Conservation (phyloP, 345 rosid species). For the Ceriops zippeliana region DNA sequence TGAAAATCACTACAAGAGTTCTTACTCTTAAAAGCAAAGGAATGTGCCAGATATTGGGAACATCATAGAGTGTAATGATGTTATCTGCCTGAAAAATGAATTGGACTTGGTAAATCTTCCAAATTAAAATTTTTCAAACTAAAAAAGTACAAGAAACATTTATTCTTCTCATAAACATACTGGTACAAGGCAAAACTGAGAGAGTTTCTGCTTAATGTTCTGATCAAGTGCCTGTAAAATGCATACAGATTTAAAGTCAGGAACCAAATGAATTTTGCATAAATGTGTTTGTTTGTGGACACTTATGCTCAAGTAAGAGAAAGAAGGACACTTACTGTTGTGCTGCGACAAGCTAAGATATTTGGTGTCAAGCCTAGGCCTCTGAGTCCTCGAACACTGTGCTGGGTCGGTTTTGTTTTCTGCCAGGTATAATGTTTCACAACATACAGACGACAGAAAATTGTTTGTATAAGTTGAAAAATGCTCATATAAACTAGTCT, state of each 20-base stretch:
- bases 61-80: conserved; percentile 79
- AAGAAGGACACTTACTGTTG: conserved; percentile 42
- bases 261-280: background rate
- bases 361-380: conserved; percentile 86
- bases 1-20: background rate
- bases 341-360: conserved; percentile 93
- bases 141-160: background rate
- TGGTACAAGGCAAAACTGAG: conserved; percentile 87
- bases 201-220: conserved; percentile 73
- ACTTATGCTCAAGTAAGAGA: background rate
- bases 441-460: background rate
- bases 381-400: conserved; percentile 83
- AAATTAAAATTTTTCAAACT: background rate
- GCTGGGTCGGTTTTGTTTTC: conserved; percentile 99
- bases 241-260: conserved; percentile 7
- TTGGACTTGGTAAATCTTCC: background rate
- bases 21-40: conserved; percentile 87
- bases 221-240: conserved; percentile 75
- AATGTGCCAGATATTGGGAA: conserved; percentile 95
- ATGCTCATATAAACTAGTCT: no score
- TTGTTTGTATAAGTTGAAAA: no score
- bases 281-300: background rate
- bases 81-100: conserved; percentile 57
- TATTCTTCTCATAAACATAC: conserved; percentile 33
- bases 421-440: conserved; percentile 22